Evolutionary conservation across 768 basidiomycete species (phyloP), one percentile per base, ranked within the genome.

Genomic region (Macrolepiota dolichaula): DNA sequence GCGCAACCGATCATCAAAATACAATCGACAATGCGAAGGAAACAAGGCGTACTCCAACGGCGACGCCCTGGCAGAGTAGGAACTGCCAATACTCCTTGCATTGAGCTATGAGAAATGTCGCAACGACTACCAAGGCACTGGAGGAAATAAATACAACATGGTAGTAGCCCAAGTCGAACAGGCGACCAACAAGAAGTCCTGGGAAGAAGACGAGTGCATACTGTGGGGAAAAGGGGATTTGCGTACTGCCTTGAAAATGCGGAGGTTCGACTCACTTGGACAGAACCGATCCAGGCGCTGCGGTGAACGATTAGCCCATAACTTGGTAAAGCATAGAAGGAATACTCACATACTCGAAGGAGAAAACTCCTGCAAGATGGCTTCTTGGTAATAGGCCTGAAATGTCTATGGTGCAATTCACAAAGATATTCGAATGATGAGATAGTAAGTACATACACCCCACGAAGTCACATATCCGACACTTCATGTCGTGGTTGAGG

Each of bases 281-380:
- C 73, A 1, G 90, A 92, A 3, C 90, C 90, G 36, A 92, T 92
- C 90, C 89, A 92, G 40, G 89, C 83, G 47, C 89, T 91, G 62
- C 22, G 22, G 19, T 15, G 32, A 27, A 24, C 25, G 22, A 19
- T n/a, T 47, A 35, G 36, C 19, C 37, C 4, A 47, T 15, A 22
- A 24, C 1, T 13, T 19, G 9, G 42, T 47, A 25, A 32, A 27
- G 25, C 19, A 53, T 24, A 25, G 24, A 32, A 29, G 36, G 7
- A 15, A 1, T 19, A 71, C 81, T 62, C 68, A 88, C 88, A 90
- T 91, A n/a, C 71, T 79, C 12, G 89, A 91, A 3, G 88, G 79
- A 4, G 81, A 77, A 1, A 77, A 76, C 25, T 78, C 64, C 1
- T 66, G 72, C 25, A 91, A 74, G 3, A 87, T n/a, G 1, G 75